A percentile compares a stretch with the other conserved stretches of the same genome.
These are phyloP conservation scores for Knoxdaviesia proteae DNA, from an alignment of 2,329 filamentous ascomycete species.

Conservation along the genomic window DNA sequence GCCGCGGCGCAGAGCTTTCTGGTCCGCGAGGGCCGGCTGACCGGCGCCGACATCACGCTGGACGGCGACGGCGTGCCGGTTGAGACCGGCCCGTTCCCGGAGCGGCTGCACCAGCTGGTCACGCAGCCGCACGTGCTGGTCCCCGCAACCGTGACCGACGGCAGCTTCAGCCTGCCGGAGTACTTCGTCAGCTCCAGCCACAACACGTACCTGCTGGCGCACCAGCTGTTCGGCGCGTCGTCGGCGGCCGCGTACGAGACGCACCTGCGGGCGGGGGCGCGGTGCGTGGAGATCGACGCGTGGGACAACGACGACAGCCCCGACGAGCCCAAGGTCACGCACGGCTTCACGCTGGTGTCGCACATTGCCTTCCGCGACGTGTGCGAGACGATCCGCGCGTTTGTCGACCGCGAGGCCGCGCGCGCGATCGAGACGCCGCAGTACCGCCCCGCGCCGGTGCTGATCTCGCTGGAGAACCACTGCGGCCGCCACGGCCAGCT, in stretches of 20 bases:
- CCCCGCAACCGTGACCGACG: constrained; percentile 30
- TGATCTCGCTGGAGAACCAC: constrained; percentile 49
- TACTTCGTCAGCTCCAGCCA: constrained; percentile 57
- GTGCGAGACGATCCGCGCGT: constrained; percentile 43
- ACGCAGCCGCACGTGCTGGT: constrained; percentile 35
- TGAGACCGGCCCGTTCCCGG: constrained; percentile 20
- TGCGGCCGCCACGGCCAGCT: constrained; percentile 37
- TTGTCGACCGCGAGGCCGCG: constrained; percentile 35
- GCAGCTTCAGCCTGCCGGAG: constrained; percentile 39
- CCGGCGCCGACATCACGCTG: constrained; percentile 23
- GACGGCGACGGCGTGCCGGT: constrained; percentile 24
- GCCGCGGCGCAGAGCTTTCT: constrained; percentile 34
- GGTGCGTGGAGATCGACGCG: constrained; percentile 55
- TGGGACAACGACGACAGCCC: constrained; percentile 43
- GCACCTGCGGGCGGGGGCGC: constrained; percentile 38
- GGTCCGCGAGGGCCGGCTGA: constrained; percentile 27
- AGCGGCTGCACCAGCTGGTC: constrained; percentile 27
- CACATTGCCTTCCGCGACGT: constrained; percentile 43
- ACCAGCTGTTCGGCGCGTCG: constrained; percentile 46
- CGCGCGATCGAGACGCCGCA: constrained; percentile 13
- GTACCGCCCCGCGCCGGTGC: constrained; percentile 30
- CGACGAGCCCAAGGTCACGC: constrained; percentile 48
- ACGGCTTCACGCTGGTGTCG: constrained; percentile 48
- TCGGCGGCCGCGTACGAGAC: constrained; percentile 42
- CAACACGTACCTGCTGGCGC: constrained; percentile 51